Conservation (phyloP, 2,329 filamentous ascomycete genomes). For the Pestalotiopsis sp. region DNA sequence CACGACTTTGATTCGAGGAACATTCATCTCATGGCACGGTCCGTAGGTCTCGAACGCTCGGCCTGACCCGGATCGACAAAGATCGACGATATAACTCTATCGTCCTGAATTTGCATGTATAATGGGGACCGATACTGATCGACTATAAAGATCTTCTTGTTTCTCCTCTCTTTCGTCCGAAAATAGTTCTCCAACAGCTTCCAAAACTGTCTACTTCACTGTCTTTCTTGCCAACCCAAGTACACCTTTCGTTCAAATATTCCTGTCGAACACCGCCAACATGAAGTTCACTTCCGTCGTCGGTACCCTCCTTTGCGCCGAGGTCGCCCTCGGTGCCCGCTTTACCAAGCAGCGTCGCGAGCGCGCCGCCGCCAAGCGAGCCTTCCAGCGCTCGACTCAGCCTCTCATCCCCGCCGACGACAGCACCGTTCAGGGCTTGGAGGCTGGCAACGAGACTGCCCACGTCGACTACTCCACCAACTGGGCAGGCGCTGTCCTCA, state of each 20-base stretch:
- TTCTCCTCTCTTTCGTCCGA: not conserved
- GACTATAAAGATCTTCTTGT: not conserved
- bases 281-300: conserved; percentile 52
- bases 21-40: conserved; percentile 3
- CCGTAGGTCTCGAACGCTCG: not conserved
- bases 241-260: not conserved
- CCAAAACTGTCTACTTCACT: not conserved
- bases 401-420: conserved; percentile 1
- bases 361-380: conserved; percentile 31
- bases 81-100: not conserved
- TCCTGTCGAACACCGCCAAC: not conserved
- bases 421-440: not conserved
- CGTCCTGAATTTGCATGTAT: not conserved
- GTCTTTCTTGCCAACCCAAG: not conserved
- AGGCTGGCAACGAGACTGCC: conserved; percentile 13
- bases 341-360: conserved; percentile 42
- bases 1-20: conserved; percentile 9
- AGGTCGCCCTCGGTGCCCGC: conserved; percentile 46
- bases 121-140: not conserved
- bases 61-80: not conserved
- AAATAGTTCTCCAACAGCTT: not conserved
- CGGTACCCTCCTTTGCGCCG: conserved; percentile 40
- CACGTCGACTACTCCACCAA: conserved; percentile 55
- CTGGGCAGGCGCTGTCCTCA: conserved; percentile 62
- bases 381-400: conserved; percentile 24